Evolutionary conservation across 192 early-diverging fungal species (phyloP).

Genomic region (Backusella macrospora): DNA sequence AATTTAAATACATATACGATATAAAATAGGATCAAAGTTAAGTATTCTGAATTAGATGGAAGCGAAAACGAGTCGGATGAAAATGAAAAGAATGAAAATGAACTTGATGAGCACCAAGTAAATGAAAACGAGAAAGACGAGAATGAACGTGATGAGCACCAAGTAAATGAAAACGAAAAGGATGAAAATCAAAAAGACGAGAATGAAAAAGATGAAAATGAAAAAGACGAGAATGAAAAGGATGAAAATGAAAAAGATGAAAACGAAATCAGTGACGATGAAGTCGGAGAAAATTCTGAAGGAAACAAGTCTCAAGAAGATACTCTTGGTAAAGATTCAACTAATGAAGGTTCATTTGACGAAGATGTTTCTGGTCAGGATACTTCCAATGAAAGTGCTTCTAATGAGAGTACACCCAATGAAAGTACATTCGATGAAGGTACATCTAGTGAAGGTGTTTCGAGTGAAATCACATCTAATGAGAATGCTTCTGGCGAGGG

Average conservation of each 20-base stretch:
- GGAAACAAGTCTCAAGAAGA: not conserved
- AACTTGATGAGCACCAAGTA: not conserved
- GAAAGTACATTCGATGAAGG: too few species aligned
- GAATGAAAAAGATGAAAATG: not conserved
- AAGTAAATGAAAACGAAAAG: not conserved
- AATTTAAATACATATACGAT: not conserved
- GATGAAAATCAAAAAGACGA: not conserved
- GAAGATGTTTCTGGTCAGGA: not conserved
- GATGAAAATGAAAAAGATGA: not conserved
- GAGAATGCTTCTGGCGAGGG: too few species aligned
- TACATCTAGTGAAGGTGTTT: too few species aligned
- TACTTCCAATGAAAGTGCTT: too few species aligned
- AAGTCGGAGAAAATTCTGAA: slow-evolving; percentile 1
- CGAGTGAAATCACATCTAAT: too few species aligned
- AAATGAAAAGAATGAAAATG: slow-evolving; percentile 1
- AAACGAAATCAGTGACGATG: slow-evolving; percentile 23
- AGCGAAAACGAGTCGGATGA: not conserved
- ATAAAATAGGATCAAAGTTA: not conserved
- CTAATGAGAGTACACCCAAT: too few species aligned
- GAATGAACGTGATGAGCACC: not conserved
- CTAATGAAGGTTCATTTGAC: not conserved
- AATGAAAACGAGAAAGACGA: not conserved
- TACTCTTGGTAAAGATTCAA: not conserved
- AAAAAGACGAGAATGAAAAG: not conserved
- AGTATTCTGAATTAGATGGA: not conserved